Evolutionary conservation across 371 early-diverging fungal genomes (phyloP).

Genomic region (Mucor indicus): DNA sequence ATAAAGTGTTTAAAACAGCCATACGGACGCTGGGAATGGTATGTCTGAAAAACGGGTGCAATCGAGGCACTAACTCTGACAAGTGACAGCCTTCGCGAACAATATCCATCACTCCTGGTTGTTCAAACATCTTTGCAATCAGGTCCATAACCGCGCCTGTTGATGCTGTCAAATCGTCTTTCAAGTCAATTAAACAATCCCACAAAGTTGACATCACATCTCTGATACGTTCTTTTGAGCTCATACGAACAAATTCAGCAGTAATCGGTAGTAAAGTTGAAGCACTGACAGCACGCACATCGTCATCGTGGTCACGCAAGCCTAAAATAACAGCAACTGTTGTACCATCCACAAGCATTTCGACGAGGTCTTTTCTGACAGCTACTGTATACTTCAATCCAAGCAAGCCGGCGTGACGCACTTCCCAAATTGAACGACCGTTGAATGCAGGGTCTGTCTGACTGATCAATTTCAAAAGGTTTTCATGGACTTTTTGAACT

Average conservation of each 20-base stretch:
- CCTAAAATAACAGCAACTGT: slow-evolving; percentile 57
- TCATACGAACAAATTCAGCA: slow-evolving; percentile 70
- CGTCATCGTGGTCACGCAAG: slow-evolving; percentile 84
- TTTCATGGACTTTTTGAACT: slow-evolving; percentile 54
- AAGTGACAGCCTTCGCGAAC: slow-evolving; percentile 55
- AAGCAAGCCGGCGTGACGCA: slow-evolving; percentile 89
- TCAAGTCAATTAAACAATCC: slow-evolving; percentile 78
- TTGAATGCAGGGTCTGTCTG: slow-evolving; percentile 52
- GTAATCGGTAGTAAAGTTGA: slow-evolving; percentile 88
- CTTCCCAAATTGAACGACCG: slow-evolving; percentile 80
- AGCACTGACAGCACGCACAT: slow-evolving; percentile 91
- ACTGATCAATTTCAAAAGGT: slow-evolving; percentile 57
- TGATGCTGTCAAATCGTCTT: slow-evolving; percentile 91
- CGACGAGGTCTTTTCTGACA: slow-evolving; percentile 83
- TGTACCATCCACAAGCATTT: slow-evolving; percentile 61
- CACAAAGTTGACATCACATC: slow-evolving; percentile 80
- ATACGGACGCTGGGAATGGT: slow-evolving; percentile 83
- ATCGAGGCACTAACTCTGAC: slow-evolving; percentile 71
- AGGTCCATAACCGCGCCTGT: slow-evolving; percentile 93
- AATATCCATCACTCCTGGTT: slow-evolving; percentile 58
- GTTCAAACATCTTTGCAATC: slow-evolving; percentile 78
- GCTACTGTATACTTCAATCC: slow-evolving; percentile 96
- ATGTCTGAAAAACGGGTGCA: slow-evolving; percentile 94
- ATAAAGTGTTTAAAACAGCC: slow-evolving; percentile 80
- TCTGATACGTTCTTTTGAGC: slow-evolving; percentile 56